Base-by-base conservation (phyloP, 225 moss, liverwort and hornwort genomes). In the Lunularia cruciata region DNA sequence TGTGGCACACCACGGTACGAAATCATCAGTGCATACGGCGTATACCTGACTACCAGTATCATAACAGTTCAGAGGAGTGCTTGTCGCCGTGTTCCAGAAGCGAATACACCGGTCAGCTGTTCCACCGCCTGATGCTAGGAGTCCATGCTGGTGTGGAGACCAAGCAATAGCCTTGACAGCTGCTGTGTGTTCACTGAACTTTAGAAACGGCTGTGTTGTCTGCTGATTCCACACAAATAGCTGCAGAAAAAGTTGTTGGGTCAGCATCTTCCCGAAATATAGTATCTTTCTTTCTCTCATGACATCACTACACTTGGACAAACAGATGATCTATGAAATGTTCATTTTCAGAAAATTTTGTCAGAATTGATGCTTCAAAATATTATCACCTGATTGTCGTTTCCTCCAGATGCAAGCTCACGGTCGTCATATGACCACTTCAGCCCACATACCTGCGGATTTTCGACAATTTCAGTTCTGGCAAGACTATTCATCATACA, bases 371-470 rank as follows among this genome's bases (percentile, higher is more conserved):
- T n/a, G n/a, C 25, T 1, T 52, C 0, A 3, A 3, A 26, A 2
- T 23, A 52, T 6, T 30, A 57, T 69, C 34, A 82, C 81, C 71
- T 93, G 90, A 61, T 98, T 98, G 66, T 98, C 93, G 20, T 98
- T 98, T n/a, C 96, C 96, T 28, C 96, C 93, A 13, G 93, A 98
- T 19, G 96, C 96, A 54, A 98, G 88, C 82, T 98, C 96, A 25
- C 93, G 90, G 65, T 93, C 96, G 59, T 98, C 96, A 27, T 93
- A 93, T 0, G 96, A 98, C 93, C 96, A 98, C 73, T 98, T 98
- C 65, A 98, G 70, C 8, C 96, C 96, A 77, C 96, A 98, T 13
- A 98, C 96, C 73, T 84, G 54, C 32, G 32, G 25, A 8, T 28
- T 11, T n/a, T n/a, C n/a, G n/a, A n/a, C n/a, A n/a, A n/a, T n/a